phyloP scores from a whole-genome alignment of 1,139 yeast genomes.

The Geotrichum fermentans region DNA sequence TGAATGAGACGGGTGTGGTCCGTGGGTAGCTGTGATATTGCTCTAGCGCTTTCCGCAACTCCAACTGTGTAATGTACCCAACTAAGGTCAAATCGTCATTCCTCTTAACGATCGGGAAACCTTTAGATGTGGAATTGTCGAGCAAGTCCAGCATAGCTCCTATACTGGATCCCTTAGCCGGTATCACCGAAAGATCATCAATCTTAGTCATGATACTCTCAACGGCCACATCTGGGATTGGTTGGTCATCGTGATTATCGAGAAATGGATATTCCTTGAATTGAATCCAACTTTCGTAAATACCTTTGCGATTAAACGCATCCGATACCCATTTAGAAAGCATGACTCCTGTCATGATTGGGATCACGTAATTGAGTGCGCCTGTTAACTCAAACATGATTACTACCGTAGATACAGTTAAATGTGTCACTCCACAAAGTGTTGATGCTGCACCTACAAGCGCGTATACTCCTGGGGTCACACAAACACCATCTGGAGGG shows the following conservation, averaged over 20 bases:
- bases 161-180: conserved; percentile 26
- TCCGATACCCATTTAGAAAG: conserved; percentile 48
- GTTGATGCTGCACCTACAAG: conserved; percentile 98
- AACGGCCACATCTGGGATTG: conserved; percentile 37
- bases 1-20: conserved; percentile 24
- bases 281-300: conserved; percentile 44
- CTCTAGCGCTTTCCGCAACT: conserved; percentile 35
- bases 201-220: conserved; percentile 33
- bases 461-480: conserved; percentile 92
- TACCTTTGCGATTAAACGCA: conserved; percentile 38
- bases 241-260: conserved; percentile 37
- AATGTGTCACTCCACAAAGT: conserved; percentile 84
- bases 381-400: conserved; percentile 96
- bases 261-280: conserved; percentile 41
- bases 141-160: conserved; percentile 26
- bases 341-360: conserved; percentile 69
- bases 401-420: conserved; percentile 89
- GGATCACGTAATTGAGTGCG: conserved; percentile 81
- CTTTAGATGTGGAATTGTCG: conserved; percentile 31
- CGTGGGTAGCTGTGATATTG: conserved; percentile 11
- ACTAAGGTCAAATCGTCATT: conserved; percentile 32
- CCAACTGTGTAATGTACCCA: conserved; percentile 43
- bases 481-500: conserved; percentile 52
- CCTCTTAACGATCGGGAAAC: conserved; percentile 42
- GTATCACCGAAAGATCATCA: conserved; percentile 32